Conservation (phyloP, 257 asterid genomes). For the Nicotiana otophora region DNA sequence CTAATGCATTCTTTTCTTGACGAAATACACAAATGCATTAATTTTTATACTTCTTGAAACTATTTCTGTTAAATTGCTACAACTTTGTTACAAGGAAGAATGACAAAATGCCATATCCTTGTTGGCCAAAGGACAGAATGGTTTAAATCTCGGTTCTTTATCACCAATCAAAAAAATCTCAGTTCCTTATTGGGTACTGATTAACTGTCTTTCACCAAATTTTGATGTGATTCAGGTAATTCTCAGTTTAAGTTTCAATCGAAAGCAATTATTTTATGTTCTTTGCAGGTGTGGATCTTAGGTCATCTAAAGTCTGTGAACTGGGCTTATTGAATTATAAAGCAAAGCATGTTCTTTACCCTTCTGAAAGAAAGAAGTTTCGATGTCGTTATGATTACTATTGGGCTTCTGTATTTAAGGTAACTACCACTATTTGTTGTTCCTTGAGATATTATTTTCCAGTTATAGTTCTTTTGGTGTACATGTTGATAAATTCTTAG, state of each 20-base stretch:
- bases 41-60: not conserved
- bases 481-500: not conserved
- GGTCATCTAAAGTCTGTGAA: conserved; percentile 96
- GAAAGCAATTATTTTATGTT: not conserved
- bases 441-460: not conserved
- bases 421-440: conserved; percentile 23
- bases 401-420: conserved; percentile 98
- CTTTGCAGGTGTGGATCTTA: conserved; percentile 83
- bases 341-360: conserved; percentile 84
- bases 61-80: not conserved
- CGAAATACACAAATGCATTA: not conserved
- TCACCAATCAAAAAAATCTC: not conserved
- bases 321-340: conserved; percentile 78
- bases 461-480: conserved; percentile 2
- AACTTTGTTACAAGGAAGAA: not conserved
- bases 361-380: conserved; percentile 62
- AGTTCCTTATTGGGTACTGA: not conserved
- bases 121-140: not conserved
- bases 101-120: not conserved
- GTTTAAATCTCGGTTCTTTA: not conserved
- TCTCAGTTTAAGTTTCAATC: not conserved
- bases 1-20: not conserved
- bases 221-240: not conserved
- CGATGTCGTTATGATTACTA: conserved; percentile 95
- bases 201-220: not conserved